Percentiles rank a stretch among this genome's conserved stretches.
Evolutionary conservation across 2,329 filamentous ascomycete genomes (phyloP).

Genomic region (Microdochium trichocladiopsis): DNA sequence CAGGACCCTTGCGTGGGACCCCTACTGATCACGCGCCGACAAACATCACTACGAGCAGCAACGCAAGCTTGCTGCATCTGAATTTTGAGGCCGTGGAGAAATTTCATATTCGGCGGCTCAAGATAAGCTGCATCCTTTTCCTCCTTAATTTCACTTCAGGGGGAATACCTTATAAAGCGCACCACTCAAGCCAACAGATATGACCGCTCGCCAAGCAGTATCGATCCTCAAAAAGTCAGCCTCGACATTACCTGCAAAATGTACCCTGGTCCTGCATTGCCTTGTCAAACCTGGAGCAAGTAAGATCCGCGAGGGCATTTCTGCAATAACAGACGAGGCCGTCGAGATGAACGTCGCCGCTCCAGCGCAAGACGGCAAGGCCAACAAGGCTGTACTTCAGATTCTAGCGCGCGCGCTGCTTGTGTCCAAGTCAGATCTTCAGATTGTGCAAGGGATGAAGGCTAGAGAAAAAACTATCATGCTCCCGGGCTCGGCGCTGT

Average conservation of each 20-base stretch:
- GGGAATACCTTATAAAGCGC: too few species aligned
- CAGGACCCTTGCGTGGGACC: background rate
- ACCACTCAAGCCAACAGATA: conserved; percentile 8
- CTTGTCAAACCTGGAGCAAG: conserved; percentile 61
- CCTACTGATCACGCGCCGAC: background rate
- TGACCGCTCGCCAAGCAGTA: conserved; percentile 38
- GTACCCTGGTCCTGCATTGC: conserved; percentile 53
- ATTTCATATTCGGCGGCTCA: too few species aligned
- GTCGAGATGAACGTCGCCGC: conserved; percentile 62
- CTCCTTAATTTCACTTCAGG: too few species aligned
- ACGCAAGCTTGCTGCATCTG: too few species aligned
- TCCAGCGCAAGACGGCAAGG: conserved; percentile 58
- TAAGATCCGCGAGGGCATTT: conserved; percentile 54
- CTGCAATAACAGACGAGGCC: conserved; percentile 43
- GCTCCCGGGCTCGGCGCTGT: conserved; percentile 13
- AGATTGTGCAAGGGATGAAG: conserved; percentile 56
- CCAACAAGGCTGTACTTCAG: conserved; percentile 59
- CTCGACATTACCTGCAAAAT: conserved; percentile 14
- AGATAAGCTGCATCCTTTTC: too few species aligned
- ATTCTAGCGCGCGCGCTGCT: conserved; percentile 50
- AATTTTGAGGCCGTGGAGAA: too few species aligned
- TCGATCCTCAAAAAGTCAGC: conserved; percentile 37
- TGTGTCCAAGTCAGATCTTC: conserved; percentile 56
- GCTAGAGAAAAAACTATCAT: conserved; percentile 56
- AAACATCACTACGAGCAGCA: too few species aligned